Base-by-base conservation (phyloP, 257 asterid genomes). In the Ehretia macrophylla region DNA sequence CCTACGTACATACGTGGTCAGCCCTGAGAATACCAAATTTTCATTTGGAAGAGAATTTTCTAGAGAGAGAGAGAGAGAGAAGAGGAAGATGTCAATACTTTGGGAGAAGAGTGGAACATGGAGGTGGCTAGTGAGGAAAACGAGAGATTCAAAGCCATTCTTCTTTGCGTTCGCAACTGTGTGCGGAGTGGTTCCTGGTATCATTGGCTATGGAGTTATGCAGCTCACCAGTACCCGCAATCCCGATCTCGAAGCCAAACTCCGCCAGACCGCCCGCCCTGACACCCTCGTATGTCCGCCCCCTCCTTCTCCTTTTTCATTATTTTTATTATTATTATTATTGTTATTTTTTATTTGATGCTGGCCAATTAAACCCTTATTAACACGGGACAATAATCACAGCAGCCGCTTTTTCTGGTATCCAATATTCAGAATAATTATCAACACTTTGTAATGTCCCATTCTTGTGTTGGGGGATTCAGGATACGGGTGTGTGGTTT, bases 171-270 rank as follows among this genome's bases (percentile, higher is more conserved):
- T 92, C 82, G 95, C 97, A 59, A 86, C 95, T 56, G 83, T 86
- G 1, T 88, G 95, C 81, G 98, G 95, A 73, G 92, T 92, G 49
- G 67, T 92, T 62, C 98, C 97, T n/a, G 96, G 95, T 16, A 60
- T 78, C 5, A 72, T 88, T 10, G 96, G 98, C 51, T 92, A 74
- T 64, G 78, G 85, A 54, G 95, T 92, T 32, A 92, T 92, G 97
- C 83, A 75, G 67, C 38, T 73, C 51, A 92, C 98, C 60, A 92
- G 62, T 55, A 67, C 95, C 35, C 48, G 70, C 32, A 73, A 77
- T 67, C 86, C 95, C 14, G 86, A 88, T 14, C 88, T 88, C 56
- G 98, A 92, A 78, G 88, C 85, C 60, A 77, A 86, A 79, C 98
- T 92, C 61, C 92, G 95, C 14, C 79, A 68, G 22, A 65, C 81